Evolutionary conservation across 352 stramenopile species (phyloP).

Genomic region (Phytophthora lateralis): DNA sequence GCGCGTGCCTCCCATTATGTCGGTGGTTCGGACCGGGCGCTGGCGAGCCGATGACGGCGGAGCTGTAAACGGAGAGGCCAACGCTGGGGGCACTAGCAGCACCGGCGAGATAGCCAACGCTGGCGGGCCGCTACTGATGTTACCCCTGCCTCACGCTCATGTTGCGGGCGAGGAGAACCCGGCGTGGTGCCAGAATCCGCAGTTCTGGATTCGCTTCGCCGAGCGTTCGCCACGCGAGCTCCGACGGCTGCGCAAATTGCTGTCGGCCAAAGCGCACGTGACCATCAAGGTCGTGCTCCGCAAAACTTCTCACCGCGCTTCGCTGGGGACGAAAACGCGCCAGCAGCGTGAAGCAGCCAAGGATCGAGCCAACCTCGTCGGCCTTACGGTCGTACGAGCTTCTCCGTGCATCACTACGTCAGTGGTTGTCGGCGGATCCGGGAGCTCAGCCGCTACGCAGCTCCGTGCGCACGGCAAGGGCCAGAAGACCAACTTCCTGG

Average conservation of each 20-base stretch:
- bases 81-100: conserved; percentile 32
- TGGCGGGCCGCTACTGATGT: conserved; percentile 66
- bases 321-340: conserved; percentile 45
- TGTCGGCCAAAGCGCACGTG: conserved; percentile 46
- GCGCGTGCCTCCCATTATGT: conserved; percentile 67
- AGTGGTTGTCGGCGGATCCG: conserved; percentile 22
- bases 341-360: conserved; percentile 59
- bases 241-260: conserved; percentile 23
- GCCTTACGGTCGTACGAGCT: conserved; percentile 57
- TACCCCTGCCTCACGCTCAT: conserved; percentile 43
- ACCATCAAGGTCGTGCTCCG: conserved; percentile 77
- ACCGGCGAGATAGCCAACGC: conserved; percentile 65
- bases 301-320: conserved; percentile 67
- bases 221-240: conserved; percentile 30
- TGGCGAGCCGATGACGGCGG: conserved; percentile 58
- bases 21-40: conserved; percentile 65
- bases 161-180: conserved; percentile 58
- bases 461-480: conserved; percentile 50
- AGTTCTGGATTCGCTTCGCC: conserved; percentile 81
- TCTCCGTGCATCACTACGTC: background rate
- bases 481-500: conserved; percentile 76
- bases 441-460: conserved; percentile 36
- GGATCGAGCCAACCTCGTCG: conserved; percentile 67
- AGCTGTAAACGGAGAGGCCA: conserved; percentile 33
- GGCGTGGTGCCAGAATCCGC: conserved; percentile 88